phyloP scores from a whole-genome alignment of 2,329 filamentous ascomycete species.

The Hypomyces rosellus region DNA sequence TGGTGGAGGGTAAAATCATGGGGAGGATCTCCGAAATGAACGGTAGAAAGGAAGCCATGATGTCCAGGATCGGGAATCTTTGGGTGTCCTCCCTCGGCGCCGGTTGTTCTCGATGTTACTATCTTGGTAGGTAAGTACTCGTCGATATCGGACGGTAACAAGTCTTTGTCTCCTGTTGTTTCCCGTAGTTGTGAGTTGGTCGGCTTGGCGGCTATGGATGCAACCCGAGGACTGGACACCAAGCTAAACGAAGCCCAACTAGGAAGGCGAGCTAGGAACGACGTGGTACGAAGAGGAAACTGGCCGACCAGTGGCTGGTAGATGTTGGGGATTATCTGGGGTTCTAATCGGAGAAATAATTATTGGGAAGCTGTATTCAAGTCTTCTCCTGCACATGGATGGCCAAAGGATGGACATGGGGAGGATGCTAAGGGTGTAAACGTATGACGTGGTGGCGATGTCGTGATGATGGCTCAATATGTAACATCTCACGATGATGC shows the following conservation, averaged over 20 bases:
- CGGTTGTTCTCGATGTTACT: background rate
- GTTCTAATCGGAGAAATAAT: too few relatives aligned
- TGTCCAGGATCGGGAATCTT: background rate
- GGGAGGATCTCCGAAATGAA: slow-evolving; percentile 52
- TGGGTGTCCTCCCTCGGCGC: background rate
- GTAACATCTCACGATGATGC: too few relatives aligned
- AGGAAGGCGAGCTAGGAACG: slow-evolving; percentile 13
- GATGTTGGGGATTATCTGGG: too few relatives aligned
- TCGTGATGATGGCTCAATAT: slow-evolving; percentile 1
- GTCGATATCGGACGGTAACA: too few relatives aligned
- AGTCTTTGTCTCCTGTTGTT: background rate
- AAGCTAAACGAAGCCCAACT: slow-evolving; percentile 12
- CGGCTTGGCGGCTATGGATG: slow-evolving; percentile 2
- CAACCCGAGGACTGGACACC: slow-evolving; percentile 4
- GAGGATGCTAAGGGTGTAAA: background rate
- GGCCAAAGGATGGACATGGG: background rate
- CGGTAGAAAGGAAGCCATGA: slow-evolving; percentile 48
- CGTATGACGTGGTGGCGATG: slow-evolving; percentile 6
- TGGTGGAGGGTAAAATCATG: slow-evolving; percentile 52
- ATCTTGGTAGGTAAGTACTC: background rate
- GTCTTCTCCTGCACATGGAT: background rate
- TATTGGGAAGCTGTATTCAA: too few relatives aligned
- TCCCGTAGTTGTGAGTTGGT: slow-evolving; percentile 4
- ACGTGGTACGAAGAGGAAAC: slow-evolving; percentile 9
- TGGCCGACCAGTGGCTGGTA: background rate